These are phyloP conservation scores for Fragaria nilgerrensis DNA, from an alignment of 306 rosid species.

Conservation along the genomic window DNA sequence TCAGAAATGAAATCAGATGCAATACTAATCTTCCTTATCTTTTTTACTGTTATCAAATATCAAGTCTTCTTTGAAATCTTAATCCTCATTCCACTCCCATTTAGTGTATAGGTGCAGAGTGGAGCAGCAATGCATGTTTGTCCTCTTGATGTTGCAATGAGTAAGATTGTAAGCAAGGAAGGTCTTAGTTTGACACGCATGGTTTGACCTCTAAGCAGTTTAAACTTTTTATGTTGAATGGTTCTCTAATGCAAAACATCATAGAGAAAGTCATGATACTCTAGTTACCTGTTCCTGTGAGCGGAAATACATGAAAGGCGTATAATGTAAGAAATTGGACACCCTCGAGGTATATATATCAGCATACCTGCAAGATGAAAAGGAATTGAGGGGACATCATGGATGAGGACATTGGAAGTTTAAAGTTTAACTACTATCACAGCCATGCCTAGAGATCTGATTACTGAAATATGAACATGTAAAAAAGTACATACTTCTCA, in stretches of 20 bases:
- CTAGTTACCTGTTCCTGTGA: conserved; percentile 88
- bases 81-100: background rate
- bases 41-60: background rate
- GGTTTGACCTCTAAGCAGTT: background rate
- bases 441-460: background rate
- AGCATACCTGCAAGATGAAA: conserved; percentile 67
- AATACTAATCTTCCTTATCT: background rate
- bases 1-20: background rate
- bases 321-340: conserved; percentile 80
- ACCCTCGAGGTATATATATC: conserved; percentile 98
- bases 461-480: conserved; percentile 1
- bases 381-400: conserved; percentile 3
- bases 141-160: background rate
- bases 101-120: background rate
- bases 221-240: background rate
- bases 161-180: background rate
- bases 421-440: background rate
- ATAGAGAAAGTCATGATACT: conserved; percentile 11
- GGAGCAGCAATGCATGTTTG: background rate
- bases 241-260: background rate
- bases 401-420: background rate
- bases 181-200: background rate
- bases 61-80: background rate
- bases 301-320: conserved; percentile 96
- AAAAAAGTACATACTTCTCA: conserved; percentile 67